These are phyloP conservation scores for Metarhizium sp. DNA, from an alignment of 2,329 filamentous ascomycete genomes.

Conservation along the genomic window DNA sequence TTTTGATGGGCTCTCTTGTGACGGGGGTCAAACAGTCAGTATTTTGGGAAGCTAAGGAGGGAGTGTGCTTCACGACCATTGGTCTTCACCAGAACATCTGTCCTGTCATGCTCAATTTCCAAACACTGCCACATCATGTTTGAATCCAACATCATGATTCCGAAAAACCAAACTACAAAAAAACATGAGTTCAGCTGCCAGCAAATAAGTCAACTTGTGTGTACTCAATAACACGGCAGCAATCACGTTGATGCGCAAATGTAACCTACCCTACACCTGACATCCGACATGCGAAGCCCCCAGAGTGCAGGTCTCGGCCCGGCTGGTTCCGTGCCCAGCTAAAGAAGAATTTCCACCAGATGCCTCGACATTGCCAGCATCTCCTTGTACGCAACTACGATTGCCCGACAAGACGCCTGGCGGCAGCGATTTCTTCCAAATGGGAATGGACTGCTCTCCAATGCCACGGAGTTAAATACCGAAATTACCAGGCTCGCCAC, in stretches of 20 bases:
- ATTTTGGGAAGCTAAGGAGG: no score
- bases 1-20: no score
- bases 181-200: no score
- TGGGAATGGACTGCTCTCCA: background rate
- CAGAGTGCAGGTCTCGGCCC: background rate
- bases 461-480: background rate
- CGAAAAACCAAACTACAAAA: no score
- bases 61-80: no score
- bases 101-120: no score
- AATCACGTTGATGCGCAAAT: background rate
- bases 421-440: background rate
- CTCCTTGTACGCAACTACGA: slow-evolving; percentile 1
- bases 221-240: no score
- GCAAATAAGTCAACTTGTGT: no score
- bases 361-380: background rate
- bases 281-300: background rate
- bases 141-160: no score
- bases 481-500: background rate
- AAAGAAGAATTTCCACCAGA: slow-evolving; percentile 2
- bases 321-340: slow-evolving; percentile 1
- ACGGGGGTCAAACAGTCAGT: no score
- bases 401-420: background rate
- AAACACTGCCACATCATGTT: no score
- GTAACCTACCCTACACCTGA: background rate
- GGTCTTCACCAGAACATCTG: no score